Percentiles rank a stretch among this genome's conserved stretches.
These are phyloP conservation scores for Sporothrix phasma DNA, from an alignment of 2,329 filamentous ascomycete genomes.

Conservation along the genomic window DNA sequence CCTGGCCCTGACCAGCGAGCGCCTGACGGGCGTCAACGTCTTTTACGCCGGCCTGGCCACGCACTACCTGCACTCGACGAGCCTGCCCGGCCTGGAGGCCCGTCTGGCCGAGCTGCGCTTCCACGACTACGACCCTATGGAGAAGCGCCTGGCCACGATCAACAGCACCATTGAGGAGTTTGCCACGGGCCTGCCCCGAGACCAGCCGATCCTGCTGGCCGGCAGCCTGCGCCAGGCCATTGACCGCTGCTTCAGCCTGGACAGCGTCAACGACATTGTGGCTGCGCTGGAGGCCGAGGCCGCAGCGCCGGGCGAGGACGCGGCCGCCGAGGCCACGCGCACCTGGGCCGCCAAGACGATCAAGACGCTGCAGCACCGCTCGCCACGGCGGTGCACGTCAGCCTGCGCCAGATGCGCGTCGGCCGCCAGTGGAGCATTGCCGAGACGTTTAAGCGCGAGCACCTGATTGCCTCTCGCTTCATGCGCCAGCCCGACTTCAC, in stretches of 20 bases:
- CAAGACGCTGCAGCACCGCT: constrained; percentile 63
- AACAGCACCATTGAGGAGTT: constrained; percentile 89
- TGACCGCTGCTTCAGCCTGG: constrained; percentile 68
- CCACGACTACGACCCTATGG: constrained; percentile 58
- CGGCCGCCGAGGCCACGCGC: constrained; percentile 46
- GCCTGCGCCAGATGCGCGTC: constrained; percentile 71
- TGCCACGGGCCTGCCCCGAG: constrained; percentile 70
- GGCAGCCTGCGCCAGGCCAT: constrained; percentile 69
- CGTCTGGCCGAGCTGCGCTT: constrained; percentile 86
- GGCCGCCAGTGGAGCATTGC: constrained; percentile 69
- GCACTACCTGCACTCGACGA: constrained; percentile 89
- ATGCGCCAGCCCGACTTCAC: constrained; percentile 88
- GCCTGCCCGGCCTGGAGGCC: constrained; percentile 68
- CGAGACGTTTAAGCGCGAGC: constrained; percentile 77
- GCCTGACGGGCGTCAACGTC: constrained; percentile 69
- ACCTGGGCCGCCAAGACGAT: constrained; percentile 74
- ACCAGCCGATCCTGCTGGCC: constrained; percentile 55
- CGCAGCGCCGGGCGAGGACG: constrained; percentile 58
- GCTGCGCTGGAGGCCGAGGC: constrained; percentile 50
- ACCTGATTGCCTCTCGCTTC: constrained; percentile 74
- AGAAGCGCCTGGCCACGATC: constrained; percentile 59
- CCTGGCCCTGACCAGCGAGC: constrained; percentile 81
- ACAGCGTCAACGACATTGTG: constrained; percentile 61
- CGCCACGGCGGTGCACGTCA: constrained; percentile 76
- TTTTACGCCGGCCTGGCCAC: constrained; percentile 90